Conservation (phyloP, 805 yeast species). For the Hanseniaspora singularis region DNA sequence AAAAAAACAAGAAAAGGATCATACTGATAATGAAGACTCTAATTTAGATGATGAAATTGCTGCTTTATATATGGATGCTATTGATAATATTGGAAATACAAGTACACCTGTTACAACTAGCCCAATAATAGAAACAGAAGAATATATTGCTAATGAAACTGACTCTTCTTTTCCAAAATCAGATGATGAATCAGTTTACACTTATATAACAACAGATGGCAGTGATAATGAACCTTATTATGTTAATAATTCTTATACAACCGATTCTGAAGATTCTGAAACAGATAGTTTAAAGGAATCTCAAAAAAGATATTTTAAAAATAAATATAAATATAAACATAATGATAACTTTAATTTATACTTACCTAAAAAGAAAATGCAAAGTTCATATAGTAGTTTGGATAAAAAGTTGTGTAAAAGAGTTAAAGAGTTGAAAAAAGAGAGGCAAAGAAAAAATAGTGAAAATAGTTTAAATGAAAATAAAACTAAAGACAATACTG, state of each 20-base stretch:
- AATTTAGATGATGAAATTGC: slow-evolving; percentile 9
- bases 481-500: neutral
- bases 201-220: neutral
- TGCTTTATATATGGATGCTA: slow-evolving; percentile 7
- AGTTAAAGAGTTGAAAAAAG: too few species aligned
- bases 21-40: neutral
- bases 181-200: neutral
- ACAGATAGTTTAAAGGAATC: too few species aligned
- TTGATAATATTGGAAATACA: neutral
- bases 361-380: too few species aligned
- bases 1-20: neutral
- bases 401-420: too few species aligned
- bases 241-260: too few species aligned
- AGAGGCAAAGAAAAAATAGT: too few species aligned
- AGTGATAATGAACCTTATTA: neutral
- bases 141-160: neutral
- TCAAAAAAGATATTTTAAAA: too few species aligned
- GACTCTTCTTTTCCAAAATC: neutral
- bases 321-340: too few species aligned
- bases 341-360: too few species aligned
- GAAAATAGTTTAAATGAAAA: too few species aligned
- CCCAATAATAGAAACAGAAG: neutral
- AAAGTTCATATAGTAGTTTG: too few species aligned
- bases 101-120: neutral
- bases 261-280: too few species aligned